phyloP scores from a whole-genome alignment of 106 monocot genomes.

The Platanthera zijinensis region DNA sequence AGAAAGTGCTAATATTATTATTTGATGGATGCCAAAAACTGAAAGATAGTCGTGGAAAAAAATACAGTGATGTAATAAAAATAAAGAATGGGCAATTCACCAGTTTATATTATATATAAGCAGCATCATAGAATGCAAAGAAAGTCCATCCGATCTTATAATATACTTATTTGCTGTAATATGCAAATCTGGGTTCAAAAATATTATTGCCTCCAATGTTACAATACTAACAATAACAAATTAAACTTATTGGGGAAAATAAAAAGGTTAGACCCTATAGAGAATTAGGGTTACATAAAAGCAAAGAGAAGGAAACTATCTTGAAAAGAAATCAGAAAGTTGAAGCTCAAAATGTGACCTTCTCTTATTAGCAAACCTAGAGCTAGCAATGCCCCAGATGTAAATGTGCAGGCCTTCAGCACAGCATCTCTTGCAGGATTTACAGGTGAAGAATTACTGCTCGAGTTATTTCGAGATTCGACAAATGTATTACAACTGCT shows the following conservation, averaged over 20 bases:
- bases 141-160: not conserved
- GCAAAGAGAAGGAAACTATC: too few species aligned
- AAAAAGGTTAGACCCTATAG: constrained; percentile 1
- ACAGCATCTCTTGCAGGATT: constrained; percentile 52
- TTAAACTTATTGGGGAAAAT: not conserved
- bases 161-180: too few species aligned
- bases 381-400: constrained; percentile 52
- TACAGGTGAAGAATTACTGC: constrained; percentile 15
- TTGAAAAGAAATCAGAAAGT: not conserved
- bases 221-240: not conserved
- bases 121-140: not conserved
- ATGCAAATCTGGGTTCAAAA: too few species aligned
- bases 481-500: not conserved
- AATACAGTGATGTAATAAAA: not conserved
- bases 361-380: constrained; percentile 49
- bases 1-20: not conserved
- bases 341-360: constrained; percentile 21
- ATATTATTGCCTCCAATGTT: too few species aligned
- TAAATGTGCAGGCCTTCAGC: constrained; percentile 58
- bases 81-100: not conserved
- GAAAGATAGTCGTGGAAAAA: not conserved
- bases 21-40: constrained; percentile 2
- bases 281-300: too few species aligned
- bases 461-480: not conserved
- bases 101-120: not conserved